Percentiles rank a stretch among this genome's conserved stretches.
Evolutionary conservation across 2,329 filamentous ascomycete genomes (phyloP).

Genomic region (Phialemoniopsis sp.): DNA sequence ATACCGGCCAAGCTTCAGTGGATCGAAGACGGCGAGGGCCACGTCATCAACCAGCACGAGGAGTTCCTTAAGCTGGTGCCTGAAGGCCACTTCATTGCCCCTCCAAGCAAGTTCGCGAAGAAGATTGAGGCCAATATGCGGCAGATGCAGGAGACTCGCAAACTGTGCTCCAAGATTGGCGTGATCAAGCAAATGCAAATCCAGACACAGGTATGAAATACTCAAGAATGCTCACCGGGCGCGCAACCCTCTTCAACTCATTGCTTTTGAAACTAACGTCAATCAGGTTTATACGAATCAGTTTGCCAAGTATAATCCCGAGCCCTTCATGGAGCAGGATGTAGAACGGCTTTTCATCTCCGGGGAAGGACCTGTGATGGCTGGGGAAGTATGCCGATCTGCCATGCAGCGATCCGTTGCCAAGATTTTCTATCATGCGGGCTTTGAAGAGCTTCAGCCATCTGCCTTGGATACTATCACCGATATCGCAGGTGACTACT

Average conservation of each 20-base stretch:
- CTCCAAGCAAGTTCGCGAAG: conserved; percentile 67
- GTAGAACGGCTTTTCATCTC: conserved; percentile 85
- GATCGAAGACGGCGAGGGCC: conserved; percentile 84
- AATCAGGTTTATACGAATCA: conserved; percentile 90
- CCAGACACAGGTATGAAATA: conserved; percentile 75
- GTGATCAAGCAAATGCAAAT: conserved; percentile 99
- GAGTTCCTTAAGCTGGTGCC: conserved; percentile 79
- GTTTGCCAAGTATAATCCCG: conserved; percentile 92
- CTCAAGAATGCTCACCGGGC: too few relatives aligned
- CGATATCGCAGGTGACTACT: conserved; percentile 85
- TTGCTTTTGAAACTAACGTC: conserved; percentile 16
- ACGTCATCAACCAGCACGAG: conserved; percentile 83
- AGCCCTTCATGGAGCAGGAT: conserved; percentile 83
- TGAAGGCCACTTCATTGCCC: conserved; percentile 69
- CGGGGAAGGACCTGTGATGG: conserved; percentile 85
- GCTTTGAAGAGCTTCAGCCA: conserved; percentile 95
- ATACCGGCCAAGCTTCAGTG: conserved; percentile 75
- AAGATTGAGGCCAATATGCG: conserved; percentile 88
- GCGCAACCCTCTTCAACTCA: background rate
- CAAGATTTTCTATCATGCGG: conserved; percentile 92
- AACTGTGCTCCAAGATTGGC: conserved; percentile 91
- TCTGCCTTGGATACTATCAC: conserved; percentile 89
- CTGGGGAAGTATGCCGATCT: conserved; percentile 73
- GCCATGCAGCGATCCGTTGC: conserved; percentile 87
- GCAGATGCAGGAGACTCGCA: conserved; percentile 95